Evolutionary conservation across 73 alveolate species (phyloP).

Genomic region (Symbiodinium natans): DNA sequence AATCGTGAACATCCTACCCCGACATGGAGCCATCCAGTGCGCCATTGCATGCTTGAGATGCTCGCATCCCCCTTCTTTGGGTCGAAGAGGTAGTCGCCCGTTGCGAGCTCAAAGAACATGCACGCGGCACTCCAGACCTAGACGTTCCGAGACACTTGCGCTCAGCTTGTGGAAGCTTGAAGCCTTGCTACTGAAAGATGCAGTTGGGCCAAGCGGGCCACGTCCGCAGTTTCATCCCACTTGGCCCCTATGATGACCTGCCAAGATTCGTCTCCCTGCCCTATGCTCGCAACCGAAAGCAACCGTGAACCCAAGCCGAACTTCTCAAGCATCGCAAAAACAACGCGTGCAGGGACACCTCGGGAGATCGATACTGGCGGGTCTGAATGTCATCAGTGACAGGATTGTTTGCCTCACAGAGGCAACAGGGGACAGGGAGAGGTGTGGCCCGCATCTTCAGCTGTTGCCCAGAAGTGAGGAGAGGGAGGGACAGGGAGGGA

Average conservation of each 20-base stretch:
- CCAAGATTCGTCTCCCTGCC: no score
- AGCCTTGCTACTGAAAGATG: neutral
- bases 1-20: neutral
- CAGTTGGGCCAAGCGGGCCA: neutral
- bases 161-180: neutral
- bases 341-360: conserved; percentile 18
- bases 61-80: conserved; percentile 96
- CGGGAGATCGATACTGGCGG: conserved; percentile 97
- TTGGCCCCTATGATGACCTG: conserved; percentile 97
- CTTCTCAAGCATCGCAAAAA: no score
- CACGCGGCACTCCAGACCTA: conserved; percentile 98
- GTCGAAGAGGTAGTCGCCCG: conserved; percentile 98
- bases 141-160: neutral
- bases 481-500: no score
- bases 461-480: neutral
- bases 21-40: neutral
- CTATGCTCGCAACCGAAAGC: no score
- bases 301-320: no score
- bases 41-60: neutral
- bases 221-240: conserved; percentile 97
- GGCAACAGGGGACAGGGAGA: neutral
- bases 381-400: conserved; percentile 93
- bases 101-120: conserved; percentile 97
- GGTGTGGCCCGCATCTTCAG: neutral
- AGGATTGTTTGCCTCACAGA: conserved; percentile 45